Conservation (phyloP, 495 filamentous ascomycete genomes). For the Trichoderma erinaceum region DNA sequence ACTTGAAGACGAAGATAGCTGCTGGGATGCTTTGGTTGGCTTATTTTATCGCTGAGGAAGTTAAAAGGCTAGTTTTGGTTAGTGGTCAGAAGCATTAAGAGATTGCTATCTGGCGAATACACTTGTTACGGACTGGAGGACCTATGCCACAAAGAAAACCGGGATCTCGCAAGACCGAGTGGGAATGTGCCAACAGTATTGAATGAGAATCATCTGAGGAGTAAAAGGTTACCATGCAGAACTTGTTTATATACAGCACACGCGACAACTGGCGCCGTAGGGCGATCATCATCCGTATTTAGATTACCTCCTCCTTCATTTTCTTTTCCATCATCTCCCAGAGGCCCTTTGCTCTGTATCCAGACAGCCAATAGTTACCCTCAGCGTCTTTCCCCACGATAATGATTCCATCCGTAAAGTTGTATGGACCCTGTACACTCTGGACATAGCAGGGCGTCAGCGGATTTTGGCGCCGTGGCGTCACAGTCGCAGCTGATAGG, state of each 20-base stretch:
- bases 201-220: too few species aligned
- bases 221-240: too few species aligned
- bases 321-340: constrained; percentile 20
- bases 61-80: background rate
- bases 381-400: constrained; percentile 32
- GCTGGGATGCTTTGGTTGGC: background rate
- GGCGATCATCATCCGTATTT: background rate
- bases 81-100: too few species aligned
- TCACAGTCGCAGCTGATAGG: constrained; percentile 33
- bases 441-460: constrained; percentile 24
- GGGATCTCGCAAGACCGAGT: too few species aligned
- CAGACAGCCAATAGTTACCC: constrained; percentile 32
- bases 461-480: constrained; percentile 8
- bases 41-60: background rate
- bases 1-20: background rate
- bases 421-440: constrained; percentile 18
- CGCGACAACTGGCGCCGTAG: too few species aligned
- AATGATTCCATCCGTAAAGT: constrained; percentile 15
- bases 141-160: too few species aligned
- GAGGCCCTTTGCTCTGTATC: constrained; percentile 13
- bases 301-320: constrained; percentile 1
- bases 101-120: too few species aligned
- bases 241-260: too few species aligned
- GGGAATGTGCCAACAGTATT: too few species aligned
- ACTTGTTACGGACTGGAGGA: too few species aligned